Percentiles rank a stretch among this genome's conserved stretches.
phyloP scores from a whole-genome alignment of 371 early-diverging fungal genomes.

The Massospora cicadina region DNA sequence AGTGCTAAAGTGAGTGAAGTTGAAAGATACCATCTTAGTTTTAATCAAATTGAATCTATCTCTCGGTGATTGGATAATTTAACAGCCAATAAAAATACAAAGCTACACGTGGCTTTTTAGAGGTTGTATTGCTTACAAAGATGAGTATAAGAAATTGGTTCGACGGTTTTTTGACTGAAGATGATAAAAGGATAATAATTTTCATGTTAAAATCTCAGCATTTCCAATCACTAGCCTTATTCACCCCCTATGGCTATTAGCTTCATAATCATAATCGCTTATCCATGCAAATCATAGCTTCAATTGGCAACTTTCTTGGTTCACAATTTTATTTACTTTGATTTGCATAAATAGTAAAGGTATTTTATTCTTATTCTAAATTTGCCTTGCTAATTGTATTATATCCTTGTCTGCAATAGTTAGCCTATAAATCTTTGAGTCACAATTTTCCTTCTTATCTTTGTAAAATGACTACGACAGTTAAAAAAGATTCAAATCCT shows the following conservation, averaged over 20 bases:
- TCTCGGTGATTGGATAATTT: too few species aligned
- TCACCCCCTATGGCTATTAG: background rate
- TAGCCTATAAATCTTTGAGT: background rate
- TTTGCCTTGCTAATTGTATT: background rate
- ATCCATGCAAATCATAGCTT: background rate
- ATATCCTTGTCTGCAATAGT: background rate
- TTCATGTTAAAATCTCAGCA: background rate
- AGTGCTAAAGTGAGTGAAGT: too few species aligned
- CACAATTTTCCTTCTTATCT: background rate
- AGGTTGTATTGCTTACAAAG: too few species aligned
- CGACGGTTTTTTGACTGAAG: background rate
- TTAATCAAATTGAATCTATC: too few species aligned
- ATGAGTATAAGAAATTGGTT: background rate
- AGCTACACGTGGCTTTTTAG: too few species aligned
- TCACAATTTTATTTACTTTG: background rate
- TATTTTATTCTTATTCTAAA: background rate
- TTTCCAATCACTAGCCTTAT: background rate
- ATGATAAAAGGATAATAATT: background rate
- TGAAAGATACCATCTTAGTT: too few species aligned
- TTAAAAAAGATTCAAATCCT: background rate
- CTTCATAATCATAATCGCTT: background rate
- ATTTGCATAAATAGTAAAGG: background rate
- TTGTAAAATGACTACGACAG: background rate
- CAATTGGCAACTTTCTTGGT: background rate
- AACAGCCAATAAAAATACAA: too few species aligned